Evolutionary conservation across 495 filamentous ascomycete species (phyloP).

Genomic region (Lepraria neglecta): DNA sequence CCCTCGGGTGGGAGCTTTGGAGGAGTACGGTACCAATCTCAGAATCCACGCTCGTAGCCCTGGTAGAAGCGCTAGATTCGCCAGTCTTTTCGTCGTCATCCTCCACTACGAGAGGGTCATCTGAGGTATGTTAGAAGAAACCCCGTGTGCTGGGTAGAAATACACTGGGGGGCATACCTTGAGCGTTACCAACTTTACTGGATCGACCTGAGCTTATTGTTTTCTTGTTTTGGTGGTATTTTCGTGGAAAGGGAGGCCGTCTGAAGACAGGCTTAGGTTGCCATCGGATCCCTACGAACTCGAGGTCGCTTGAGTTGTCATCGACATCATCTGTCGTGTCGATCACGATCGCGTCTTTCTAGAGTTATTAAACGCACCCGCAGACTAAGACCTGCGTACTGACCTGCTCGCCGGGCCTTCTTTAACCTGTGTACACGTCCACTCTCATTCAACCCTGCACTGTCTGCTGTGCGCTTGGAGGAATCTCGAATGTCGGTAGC

Average conservation of each 20-base stretch:
- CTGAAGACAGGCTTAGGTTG: slow-evolving; percentile 17
- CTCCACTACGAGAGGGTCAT: slow-evolving; percentile 10
- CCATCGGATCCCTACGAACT: slow-evolving; percentile 10
- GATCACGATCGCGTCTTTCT: neutral
- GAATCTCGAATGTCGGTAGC: slow-evolving; percentile 14
- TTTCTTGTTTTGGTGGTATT: slow-evolving; percentile 1
- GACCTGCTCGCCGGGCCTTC: slow-evolving; percentile 12
- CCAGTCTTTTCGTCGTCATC: slow-evolving; percentile 14
- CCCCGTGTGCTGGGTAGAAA: slow-evolving; percentile 8
- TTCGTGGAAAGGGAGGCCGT: slow-evolving; percentile 1
- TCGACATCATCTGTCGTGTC: slow-evolving; percentile 13
- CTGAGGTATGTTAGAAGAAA: slow-evolving; percentile 17
- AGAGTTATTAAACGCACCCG: too few relatives aligned
- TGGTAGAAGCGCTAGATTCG: slow-evolving; percentile 11
- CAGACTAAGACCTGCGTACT: too few relatives aligned
- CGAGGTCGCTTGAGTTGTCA: slow-evolving; percentile 4
- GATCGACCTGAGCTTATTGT: slow-evolving; percentile 16
- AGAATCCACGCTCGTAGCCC: slow-evolving; percentile 7
- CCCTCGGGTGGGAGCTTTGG: slow-evolving; percentile 13
- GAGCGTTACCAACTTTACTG: slow-evolving; percentile 12
- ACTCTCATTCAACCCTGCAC: slow-evolving; percentile 14
- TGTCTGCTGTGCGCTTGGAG: slow-evolving; percentile 18
- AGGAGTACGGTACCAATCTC: slow-evolving; percentile 13
- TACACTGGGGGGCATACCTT: slow-evolving; percentile 4
- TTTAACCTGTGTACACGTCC: slow-evolving; percentile 5